Conservation (phyloP, 345 rosid species). For the Iberis pinnata region DNA sequence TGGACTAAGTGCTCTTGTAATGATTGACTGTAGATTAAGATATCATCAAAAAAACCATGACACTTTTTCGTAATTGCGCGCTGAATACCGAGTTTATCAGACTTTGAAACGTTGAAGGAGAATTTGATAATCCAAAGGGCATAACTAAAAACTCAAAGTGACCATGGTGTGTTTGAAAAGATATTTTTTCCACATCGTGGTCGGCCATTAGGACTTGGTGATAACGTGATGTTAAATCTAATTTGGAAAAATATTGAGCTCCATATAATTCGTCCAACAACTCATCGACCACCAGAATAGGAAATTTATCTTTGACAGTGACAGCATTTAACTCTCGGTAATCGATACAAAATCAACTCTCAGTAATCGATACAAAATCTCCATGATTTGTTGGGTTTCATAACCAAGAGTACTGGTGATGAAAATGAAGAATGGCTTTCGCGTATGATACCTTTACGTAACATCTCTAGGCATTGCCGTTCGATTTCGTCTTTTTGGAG, state of each 20-base stretch:
- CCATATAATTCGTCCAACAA: background rate
- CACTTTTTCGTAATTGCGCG: background rate
- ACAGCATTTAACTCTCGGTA: no score
- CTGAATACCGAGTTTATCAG: background rate
- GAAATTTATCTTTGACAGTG: background rate
- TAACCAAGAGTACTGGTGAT: background rate
- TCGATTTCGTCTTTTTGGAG: background rate
- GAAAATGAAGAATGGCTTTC: background rate
- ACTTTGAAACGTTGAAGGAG: background rate
- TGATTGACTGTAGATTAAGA: background rate
- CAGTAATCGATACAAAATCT: no score
- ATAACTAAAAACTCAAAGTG: background rate
- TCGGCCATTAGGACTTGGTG: background rate
- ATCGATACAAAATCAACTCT: no score
- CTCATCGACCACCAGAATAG: background rate
- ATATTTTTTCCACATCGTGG: background rate
- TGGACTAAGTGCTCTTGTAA: background rate
- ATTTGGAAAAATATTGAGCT: background rate
- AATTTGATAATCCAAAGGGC: background rate
- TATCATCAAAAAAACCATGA: background rate
- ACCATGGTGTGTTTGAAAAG: background rate
- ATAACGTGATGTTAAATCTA: background rate
- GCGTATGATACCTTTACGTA: background rate
- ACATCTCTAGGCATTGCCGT: background rate
- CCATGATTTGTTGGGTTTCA: background rate